Conservation (phyloP, 1,139 yeast species). For the Diutina neorugosa region DNA sequence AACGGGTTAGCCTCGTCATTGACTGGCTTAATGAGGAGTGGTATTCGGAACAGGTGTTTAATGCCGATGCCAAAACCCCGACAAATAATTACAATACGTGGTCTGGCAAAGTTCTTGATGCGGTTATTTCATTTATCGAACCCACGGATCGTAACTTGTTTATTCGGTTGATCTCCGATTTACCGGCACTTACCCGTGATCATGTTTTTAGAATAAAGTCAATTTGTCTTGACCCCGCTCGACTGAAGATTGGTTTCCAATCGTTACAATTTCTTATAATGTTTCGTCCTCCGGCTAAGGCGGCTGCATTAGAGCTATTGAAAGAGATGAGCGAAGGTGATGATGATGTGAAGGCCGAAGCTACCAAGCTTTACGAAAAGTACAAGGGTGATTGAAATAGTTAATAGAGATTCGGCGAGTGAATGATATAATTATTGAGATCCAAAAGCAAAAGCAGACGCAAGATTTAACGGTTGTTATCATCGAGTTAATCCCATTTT, state of each 20-base stretch:
- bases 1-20: conserved; percentile 63
- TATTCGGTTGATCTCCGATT: conserved; percentile 70
- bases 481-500: too few relatives aligned
- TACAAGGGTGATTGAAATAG: background rate
- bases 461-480: too few relatives aligned
- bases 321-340: conserved; percentile 40
- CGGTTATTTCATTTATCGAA: conserved; percentile 75
- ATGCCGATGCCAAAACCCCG: conserved; percentile 10
- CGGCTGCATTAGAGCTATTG: conserved; percentile 52
- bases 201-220: conserved; percentile 58
- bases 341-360: conserved; percentile 45
- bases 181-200: conserved; percentile 59
- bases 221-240: conserved; percentile 74
- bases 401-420: background rate
- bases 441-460: too few relatives aligned
- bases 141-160: conserved; percentile 68
- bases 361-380: conserved; percentile 24
- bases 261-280: conserved; percentile 71
- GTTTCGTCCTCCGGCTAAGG: conserved; percentile 80
- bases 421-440: background rate
- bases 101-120: conserved; percentile 64
- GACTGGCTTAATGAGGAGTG: conserved; percentile 97
- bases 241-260: conserved; percentile 70
- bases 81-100: conserved; percentile 52
- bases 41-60: conserved; percentile 54